Evolutionary conservation across 2,329 filamentous ascomycete genomes (phyloP), one percentile per base, ranked within the genome.

Genomic region (Neoarthrinium moseri): DNA sequence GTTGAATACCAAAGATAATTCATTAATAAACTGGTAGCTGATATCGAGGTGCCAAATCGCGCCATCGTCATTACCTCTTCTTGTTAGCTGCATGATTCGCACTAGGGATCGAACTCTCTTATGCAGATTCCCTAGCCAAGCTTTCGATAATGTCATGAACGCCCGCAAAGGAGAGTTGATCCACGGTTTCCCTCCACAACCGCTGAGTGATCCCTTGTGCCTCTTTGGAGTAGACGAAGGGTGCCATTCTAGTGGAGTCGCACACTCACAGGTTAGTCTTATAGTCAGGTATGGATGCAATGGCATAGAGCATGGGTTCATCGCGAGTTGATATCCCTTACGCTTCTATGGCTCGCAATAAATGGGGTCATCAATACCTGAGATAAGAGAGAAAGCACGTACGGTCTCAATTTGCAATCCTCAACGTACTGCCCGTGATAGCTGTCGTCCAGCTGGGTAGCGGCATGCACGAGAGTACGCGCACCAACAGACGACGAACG

Each of bases 131-230:
- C 13, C n/a, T 30, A 27, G 6, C 6, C 22, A 41, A 24, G 10
- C 24, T 11, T 12, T 32, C 10, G 4, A 33, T 10, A 11, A 43
- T 8, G 3, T 24, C n/a, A 11, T 32, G 8, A 0, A 27, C 54
- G 5, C 56, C 50, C 7, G 48, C 57, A 27, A 60, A 60, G 17
- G 53, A 53, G 8, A 62, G 42, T 45, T 59, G 57, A 41, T 56
- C 52, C 47, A 62, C 43, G 8, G 57, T 60, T 36, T 62, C 59
- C 38, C 59, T 50, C 57, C 58, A 62, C 33, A 60, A 37, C 43
- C 47, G 51, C 11, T 57, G 50, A 43, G 37, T 44, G 4, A 53
- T 23, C 18, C 42, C 41, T 2, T 45, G 39, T 2, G 56, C 57
- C 27, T 53, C 53, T 23, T 51, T 26, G 7, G 53, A 56, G 26